phyloP scores from a whole-genome alignment of 148 eudicot species.

The Agrostemma githago region DNA sequence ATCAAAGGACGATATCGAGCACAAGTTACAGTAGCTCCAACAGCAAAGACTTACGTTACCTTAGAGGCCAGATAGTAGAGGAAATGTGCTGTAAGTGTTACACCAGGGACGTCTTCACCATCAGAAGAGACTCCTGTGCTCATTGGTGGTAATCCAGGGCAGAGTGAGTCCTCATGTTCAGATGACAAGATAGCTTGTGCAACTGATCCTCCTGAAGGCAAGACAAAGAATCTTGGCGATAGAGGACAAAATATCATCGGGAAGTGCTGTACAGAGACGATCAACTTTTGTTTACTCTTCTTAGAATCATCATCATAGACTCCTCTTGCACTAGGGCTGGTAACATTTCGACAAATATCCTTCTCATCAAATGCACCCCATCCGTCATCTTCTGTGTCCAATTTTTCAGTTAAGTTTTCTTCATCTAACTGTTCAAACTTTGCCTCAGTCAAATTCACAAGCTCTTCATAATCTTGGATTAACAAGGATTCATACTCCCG shows the following conservation, averaged over 20 bases:
- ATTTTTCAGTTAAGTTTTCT: slow-evolving; percentile 28
- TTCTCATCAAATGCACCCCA: slow-evolving; percentile 62
- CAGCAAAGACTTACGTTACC: slow-evolving; percentile 35
- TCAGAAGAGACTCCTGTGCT: slow-evolving; percentile 62
- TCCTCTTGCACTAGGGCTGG: slow-evolving; percentile 36
- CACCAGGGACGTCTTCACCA: slow-evolving; percentile 83
- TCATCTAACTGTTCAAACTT: slow-evolving; percentile 21
- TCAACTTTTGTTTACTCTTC: slow-evolving; percentile 36
- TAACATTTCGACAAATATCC: slow-evolving; percentile 33
- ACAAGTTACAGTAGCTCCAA: slow-evolving; percentile 2
- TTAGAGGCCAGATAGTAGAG: slow-evolving; percentile 80
- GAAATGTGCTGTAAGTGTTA: slow-evolving; percentile 83
- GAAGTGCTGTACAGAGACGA: slow-evolving; percentile 76
- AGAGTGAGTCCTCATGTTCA: slow-evolving; percentile 65
- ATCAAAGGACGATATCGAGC: neutral
- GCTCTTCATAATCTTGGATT: slow-evolving; percentile 88
- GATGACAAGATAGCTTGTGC: slow-evolving; percentile 73
- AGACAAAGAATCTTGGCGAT: slow-evolving; percentile 78
- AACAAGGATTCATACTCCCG: slow-evolving; percentile 88
- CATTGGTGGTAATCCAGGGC: slow-evolving; percentile 87
- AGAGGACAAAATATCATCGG: slow-evolving; percentile 86
- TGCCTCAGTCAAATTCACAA: slow-evolving; percentile 37
- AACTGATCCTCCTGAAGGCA: slow-evolving; percentile 94
- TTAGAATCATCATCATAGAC: slow-evolving; percentile 31
- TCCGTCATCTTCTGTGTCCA: slow-evolving; percentile 48